These are phyloP conservation scores for Rostrohypoxylon terebratum DNA, from an alignment of 495 filamentous ascomycete genomes.

Conservation along the genomic window DNA sequence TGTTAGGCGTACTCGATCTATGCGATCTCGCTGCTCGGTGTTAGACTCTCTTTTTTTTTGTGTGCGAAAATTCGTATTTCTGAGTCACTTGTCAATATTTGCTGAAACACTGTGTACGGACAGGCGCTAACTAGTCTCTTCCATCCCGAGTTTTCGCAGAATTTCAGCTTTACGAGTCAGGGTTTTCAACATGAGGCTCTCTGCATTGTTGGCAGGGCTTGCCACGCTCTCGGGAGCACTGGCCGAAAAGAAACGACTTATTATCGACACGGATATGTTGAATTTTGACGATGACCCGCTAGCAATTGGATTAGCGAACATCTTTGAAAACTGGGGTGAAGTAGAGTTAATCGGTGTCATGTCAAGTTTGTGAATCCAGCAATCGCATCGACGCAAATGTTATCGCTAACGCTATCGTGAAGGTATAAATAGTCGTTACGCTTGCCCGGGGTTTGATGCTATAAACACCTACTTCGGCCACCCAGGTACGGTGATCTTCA, in stretches of 20 bases:
- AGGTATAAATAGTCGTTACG: conserved; percentile 49
- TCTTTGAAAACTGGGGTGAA: conserved; percentile 32
- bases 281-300: conserved; percentile 38
- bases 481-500: conserved; percentile 19
- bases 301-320: conserved; percentile 32
- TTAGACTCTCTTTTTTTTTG: not conserved
- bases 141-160: not conserved
- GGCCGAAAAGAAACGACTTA: conserved; percentile 31
- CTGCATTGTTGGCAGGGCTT: conserved; percentile 3
- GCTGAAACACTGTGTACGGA: not conserved
- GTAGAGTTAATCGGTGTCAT: conserved; percentile 39
- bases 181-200: conserved; percentile 17
- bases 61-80: not conserved
- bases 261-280: conserved; percentile 37
- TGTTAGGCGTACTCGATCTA: not conserved
- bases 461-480: conserved; percentile 51
- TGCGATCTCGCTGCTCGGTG: not conserved
- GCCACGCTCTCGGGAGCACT: not conserved
- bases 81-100: not conserved
- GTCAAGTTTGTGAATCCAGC: conserved; percentile 20
- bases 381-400: not conserved
- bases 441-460: conserved; percentile 47
- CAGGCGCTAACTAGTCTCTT: not conserved
- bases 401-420: not conserved
- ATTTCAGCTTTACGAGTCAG: not conserved